Evolutionary conservation across 2,329 filamentous ascomycete genomes (phyloP), one percentile per base, ranked within the genome.

Genomic region (Pseudocercospora pini-densiflorae): DNA sequence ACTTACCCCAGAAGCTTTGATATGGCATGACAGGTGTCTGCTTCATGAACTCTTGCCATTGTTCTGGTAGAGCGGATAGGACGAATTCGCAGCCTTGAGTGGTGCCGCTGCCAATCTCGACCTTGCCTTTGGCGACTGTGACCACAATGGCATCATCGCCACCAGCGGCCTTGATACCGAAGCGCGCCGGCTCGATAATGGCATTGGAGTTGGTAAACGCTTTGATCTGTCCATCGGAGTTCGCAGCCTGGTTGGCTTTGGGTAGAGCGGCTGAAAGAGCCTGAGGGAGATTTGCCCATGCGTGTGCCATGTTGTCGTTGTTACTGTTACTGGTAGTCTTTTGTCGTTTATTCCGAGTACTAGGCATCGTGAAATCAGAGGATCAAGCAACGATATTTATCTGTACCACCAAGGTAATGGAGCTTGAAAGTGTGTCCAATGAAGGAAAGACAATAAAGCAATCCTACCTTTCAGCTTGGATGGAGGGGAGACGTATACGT

Each of bases 1-100:
- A 6, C 78, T 77, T 78, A 71, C 81, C 80, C 81, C 80, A 82
- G 68, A 81, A 83, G 63, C 79, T 81, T 64, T 83, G 81, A 65
- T 83, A 82, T 14, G 81, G 81, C 70, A 77, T 77, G 1, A 76
- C 78, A 4, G 81, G 81, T 1, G 81, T 78, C 36, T 77, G 74
- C 64, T 82, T 78, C 75, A 82, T 82, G 72, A 81, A 81, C 55
- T 81, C 75, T 69, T 81, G 77, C 81, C 81, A 83, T 74, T 83
- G 80, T 66, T 82, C 79, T 2, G 81, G 79, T 2, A 80, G 72
- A 10, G 81, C 81, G 21, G 76, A 78, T 3, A 83, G 76, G 0
- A 74, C 77, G 69, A 82, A 83, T 0, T 77, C 51, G 29, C 72
- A 72, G 6, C 72, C 64, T 12, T 71, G 67, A 4, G 73, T 61